Conservation (phyloP, 176 grass and related monocot genomes). For the Alopecurus myosuroides region DNA sequence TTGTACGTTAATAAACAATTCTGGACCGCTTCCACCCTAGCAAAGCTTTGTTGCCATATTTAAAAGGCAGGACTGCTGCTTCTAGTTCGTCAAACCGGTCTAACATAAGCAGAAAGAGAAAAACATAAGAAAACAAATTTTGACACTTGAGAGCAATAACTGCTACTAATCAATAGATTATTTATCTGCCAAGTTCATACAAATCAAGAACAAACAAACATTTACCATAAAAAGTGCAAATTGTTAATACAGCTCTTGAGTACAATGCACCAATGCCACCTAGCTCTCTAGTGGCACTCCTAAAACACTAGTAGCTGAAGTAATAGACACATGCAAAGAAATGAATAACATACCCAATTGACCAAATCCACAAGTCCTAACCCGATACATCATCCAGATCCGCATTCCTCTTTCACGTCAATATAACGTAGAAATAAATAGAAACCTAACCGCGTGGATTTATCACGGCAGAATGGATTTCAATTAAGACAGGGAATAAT, state of each 20-base stretch:
- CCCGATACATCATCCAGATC: conserved; percentile 5
- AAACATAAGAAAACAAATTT: neutral
- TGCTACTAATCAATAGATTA: neutral
- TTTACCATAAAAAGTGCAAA: neutral
- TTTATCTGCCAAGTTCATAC: neutral
- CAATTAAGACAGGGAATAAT: neutral
- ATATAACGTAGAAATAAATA: neutral
- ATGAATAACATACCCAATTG: neutral
- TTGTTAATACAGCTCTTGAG: neutral
- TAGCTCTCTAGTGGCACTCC: too few relatives aligned
- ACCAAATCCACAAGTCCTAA: neutral
- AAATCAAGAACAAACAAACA: neutral
- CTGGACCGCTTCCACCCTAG: neutral
- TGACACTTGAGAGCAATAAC: neutral
- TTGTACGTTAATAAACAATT: neutral
- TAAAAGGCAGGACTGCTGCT: neutral
- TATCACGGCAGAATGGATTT: neutral
- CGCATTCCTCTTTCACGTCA: neutral
- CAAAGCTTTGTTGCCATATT: neutral
- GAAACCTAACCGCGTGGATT: neutral
- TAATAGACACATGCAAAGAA: neutral
- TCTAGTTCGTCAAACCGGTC: neutral
- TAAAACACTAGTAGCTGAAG: neutral
- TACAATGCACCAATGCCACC: neutral
- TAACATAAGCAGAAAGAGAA: neutral